These are phyloP conservation scores for Pochonia chlamydosporia DNA, from an alignment of 2,329 filamentous ascomycete species.

Conservation along the genomic window DNA sequence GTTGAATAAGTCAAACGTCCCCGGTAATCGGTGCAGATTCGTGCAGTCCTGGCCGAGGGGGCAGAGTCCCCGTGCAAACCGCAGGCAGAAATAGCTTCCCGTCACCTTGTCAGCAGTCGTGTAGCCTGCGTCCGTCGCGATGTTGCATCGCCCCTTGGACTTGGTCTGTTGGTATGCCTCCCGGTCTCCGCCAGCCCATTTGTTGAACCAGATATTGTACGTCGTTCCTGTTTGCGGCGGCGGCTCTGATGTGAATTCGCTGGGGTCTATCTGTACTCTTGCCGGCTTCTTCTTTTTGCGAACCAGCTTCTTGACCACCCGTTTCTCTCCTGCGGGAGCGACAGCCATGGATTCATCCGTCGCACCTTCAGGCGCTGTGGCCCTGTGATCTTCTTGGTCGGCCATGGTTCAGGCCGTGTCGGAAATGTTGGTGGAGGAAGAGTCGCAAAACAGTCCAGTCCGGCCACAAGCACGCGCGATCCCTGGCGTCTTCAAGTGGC, in stretches of 20 bases:
- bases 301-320: constrained; percentile 76
- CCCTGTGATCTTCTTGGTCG: constrained; percentile 22
- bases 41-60: constrained; percentile 90
- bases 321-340: constrained; percentile 45
- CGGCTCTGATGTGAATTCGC: constrained; percentile 74
- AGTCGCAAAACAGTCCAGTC: too few species aligned
- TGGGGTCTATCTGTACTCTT: constrained; percentile 82
- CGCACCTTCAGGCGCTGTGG: background rate
- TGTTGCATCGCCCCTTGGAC: constrained; percentile 80
- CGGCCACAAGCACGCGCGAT: too few species aligned
- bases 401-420: constrained; percentile 19
- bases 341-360: constrained; percentile 25
- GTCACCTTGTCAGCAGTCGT: constrained; percentile 70
- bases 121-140: constrained; percentile 73
- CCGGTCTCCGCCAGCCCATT: constrained; percentile 92
- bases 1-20: constrained; percentile 83
- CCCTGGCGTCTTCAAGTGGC: too few species aligned
- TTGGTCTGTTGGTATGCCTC: constrained; percentile 87
- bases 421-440: background rate
- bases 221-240: constrained; percentile 90
- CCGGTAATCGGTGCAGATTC: constrained; percentile 85
- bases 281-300: constrained; percentile 87
- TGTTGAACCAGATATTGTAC: constrained; percentile 93
- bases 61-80: constrained; percentile 77
- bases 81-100: constrained; percentile 87